A percentile compares a stretch with the other conserved stretches of the same genome.
These are phyloP conservation scores for Colletotrichum kahawae DNA, from an alignment of 2,329 filamentous ascomycete genomes.

Conservation along the genomic window DNA sequence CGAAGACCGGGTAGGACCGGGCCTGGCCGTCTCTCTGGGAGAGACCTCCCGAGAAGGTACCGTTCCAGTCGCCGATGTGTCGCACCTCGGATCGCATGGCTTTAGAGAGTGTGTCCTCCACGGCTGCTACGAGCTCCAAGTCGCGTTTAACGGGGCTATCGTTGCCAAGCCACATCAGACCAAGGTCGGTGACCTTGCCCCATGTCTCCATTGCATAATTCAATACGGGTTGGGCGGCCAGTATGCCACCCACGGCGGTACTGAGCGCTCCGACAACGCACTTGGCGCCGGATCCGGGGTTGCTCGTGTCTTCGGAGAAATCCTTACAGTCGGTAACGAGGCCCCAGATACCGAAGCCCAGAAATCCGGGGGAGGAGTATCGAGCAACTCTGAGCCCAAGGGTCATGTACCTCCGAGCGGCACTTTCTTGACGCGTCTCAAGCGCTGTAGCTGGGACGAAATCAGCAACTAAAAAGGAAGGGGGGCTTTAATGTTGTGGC, in stretches of 20 bases:
- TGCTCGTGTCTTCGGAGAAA: background rate
- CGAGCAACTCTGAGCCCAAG: background rate
- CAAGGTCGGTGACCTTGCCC: background rate
- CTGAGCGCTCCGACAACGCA: background rate
- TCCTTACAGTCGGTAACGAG: background rate
- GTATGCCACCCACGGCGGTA: background rate
- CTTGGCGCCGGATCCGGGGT: background rate
- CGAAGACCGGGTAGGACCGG: background rate
- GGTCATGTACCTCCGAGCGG: background rate
- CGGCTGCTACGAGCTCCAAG: background rate
- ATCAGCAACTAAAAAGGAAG: no score
- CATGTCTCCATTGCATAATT: background rate
- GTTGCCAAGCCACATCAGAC: background rate
- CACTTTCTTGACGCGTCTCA: background rate
- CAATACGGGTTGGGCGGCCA: background rate
- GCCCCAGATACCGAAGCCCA: background rate
- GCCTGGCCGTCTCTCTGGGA: background rate
- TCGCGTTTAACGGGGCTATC: background rate
- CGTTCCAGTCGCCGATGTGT: background rate
- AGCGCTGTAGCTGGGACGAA: no score
- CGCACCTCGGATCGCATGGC: background rate
- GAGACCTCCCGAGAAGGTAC: background rate
- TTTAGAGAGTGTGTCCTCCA: background rate
- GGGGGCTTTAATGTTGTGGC: no score
- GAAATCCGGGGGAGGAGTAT: background rate